These are phyloP conservation scores for Sporormia fimetaria DNA, from an alignment of 495 filamentous ascomycete species.

Conservation along the genomic window DNA sequence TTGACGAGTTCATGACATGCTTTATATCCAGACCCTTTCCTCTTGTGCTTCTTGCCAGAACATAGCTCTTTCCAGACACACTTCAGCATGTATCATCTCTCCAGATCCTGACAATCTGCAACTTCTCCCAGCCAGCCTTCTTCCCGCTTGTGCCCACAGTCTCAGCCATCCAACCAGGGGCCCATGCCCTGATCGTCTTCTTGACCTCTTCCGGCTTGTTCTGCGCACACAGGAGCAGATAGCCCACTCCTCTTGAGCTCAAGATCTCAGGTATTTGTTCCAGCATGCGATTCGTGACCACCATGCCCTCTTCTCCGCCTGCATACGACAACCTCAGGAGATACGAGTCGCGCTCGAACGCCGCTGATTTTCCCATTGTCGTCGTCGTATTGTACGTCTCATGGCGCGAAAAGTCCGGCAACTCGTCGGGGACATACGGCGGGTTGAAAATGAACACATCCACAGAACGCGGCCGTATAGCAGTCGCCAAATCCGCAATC, in stretches of 20 bases:
- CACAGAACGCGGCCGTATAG: slow-evolving; percentile 45
- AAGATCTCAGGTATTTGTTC: slow-evolving; percentile 52
- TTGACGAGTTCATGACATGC: too few relatives aligned
- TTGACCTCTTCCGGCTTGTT: slow-evolving; percentile 72
- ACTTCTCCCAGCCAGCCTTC: slow-evolving; percentile 82
- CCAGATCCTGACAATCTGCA: slow-evolving; percentile 74
- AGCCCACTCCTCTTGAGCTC: slow-evolving; percentile 62
- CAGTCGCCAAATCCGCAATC: slow-evolving; percentile 51
- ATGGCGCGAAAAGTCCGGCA: slow-evolving; percentile 42
- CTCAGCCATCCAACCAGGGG: slow-evolving; percentile 55
- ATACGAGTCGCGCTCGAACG: slow-evolving; percentile 61
- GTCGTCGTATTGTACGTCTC: slow-evolving; percentile 25
- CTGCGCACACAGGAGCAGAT: slow-evolving; percentile 78
- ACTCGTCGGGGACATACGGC: slow-evolving; percentile 78
- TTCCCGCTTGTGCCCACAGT: slow-evolving; percentile 75
- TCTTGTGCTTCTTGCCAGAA: neutral
- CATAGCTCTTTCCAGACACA: neutral
- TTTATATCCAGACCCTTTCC: neutral
- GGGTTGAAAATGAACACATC: slow-evolving; percentile 94
- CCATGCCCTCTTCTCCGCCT: slow-evolving; percentile 84
- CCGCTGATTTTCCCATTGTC: slow-evolving; percentile 26
- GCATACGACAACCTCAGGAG: slow-evolving; percentile 80
- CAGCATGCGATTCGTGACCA: slow-evolving; percentile 70
- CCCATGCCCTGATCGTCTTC: slow-evolving; percentile 47
- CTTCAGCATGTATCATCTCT: slow-evolving; percentile 4